Percentiles rank a stretch among this genome's conserved stretches.
Conservation (phyloP, 192 early-diverging fungal genomes). For the Geranomyces michiganensis region DNA sequence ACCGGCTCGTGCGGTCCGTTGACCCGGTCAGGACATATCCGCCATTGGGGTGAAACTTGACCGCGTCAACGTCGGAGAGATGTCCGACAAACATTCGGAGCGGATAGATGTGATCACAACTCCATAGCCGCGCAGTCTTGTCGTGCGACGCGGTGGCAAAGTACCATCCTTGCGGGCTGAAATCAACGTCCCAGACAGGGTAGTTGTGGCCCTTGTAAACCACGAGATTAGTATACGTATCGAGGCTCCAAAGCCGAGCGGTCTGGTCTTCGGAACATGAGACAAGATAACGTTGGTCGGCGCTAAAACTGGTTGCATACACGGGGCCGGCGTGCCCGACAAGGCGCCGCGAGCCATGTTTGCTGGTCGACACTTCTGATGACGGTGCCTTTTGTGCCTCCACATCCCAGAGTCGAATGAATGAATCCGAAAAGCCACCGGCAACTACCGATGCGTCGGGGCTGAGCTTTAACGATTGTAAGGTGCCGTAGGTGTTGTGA, state of each 20-base stretch:
- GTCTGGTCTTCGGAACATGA: conserved; percentile 92
- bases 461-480: conserved; percentile 84
- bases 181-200: conserved; percentile 95
- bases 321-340: conserved; percentile 93
- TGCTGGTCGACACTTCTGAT: not conserved
- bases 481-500: conserved; percentile 86
- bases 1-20: conserved; percentile 80
- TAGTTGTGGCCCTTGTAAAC: conserved; percentile 96
- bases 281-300: conserved; percentile 82
- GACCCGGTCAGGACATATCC: conserved; percentile 94
- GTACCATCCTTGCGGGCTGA: conserved; percentile 89
- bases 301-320: conserved; percentile 84
- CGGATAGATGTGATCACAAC: conserved; percentile 94
- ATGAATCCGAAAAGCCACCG: conserved; percentile 93
- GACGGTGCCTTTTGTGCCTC: not conserved
- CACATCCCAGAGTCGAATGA: conserved; percentile 91
- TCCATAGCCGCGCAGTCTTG: conserved; percentile 93
- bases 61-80: conserved; percentile 91
- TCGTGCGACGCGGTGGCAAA: conserved; percentile 97
- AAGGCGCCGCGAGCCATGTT: conserved; percentile 47
- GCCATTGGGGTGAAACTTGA: conserved; percentile 96
- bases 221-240: conserved; percentile 89
- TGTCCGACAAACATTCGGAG: conserved; percentile 98
- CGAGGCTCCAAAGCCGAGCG: conserved; percentile 93
- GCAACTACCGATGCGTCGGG: conserved; percentile 81